Percentiles rank a stretch among this genome's conserved stretches.
phyloP scores from a whole-genome alignment of 2,329 filamentous ascomycete species.

The Diaporthe citriasiana region DNA sequence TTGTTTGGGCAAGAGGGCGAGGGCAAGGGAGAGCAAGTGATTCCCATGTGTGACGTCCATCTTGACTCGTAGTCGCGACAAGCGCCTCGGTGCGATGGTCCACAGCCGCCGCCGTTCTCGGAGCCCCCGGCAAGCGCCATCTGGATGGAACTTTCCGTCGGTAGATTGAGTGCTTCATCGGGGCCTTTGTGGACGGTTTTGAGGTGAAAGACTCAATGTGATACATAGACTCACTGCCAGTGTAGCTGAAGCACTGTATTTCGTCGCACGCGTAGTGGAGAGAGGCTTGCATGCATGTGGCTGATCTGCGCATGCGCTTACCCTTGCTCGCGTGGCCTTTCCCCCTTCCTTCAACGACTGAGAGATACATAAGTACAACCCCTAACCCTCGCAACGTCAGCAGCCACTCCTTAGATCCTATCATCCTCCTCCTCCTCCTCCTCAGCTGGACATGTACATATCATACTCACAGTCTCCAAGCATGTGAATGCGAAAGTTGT shows the following conservation, averaged over 20 bases:
- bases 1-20: background rate
- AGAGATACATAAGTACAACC: background rate
- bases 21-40: background rate
- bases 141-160: background rate
- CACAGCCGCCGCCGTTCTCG: constrained; percentile 38
- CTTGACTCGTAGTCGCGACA: constrained; percentile 36
- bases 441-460: background rate
- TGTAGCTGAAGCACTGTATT: constrained; percentile 7
- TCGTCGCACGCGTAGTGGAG: background rate
- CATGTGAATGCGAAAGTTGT: background rate
- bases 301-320: constrained; percentile 23
- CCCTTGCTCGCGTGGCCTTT: constrained; percentile 3
- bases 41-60: constrained; percentile 26
- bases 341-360: background rate
- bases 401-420: background rate
- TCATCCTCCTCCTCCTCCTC: background rate
- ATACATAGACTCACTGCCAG: background rate
- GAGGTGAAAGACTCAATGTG: background rate
- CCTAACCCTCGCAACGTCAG: constrained; percentile 27
- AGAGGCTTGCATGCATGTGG: constrained; percentile 10
- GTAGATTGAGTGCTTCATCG: background rate
- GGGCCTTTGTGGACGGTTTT: background rate
- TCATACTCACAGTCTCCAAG: background rate
- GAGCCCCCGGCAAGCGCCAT: constrained; percentile 30
- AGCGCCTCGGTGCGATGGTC: constrained; percentile 26